Evolutionary conservation across 805 yeast genomes (phyloP).

Genomic region (Huiozyma sinensis): DNA sequence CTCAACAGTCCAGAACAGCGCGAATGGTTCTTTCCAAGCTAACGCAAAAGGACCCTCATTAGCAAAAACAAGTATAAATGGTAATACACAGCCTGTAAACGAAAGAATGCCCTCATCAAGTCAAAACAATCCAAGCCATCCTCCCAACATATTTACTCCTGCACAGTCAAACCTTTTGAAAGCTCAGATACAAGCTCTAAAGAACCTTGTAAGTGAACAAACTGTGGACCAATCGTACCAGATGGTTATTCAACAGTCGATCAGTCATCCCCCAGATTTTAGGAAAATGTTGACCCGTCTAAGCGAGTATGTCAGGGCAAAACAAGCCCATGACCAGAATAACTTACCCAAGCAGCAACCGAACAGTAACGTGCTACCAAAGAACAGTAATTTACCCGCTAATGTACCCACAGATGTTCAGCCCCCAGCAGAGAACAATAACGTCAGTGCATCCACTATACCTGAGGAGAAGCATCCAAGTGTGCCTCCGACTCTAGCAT

Average conservation of each 20-base stretch:
- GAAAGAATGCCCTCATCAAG: slow-evolving; percentile 2
- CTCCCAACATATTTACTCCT: slow-evolving; percentile 17
- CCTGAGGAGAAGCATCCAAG: no score
- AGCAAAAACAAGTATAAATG: background rate
- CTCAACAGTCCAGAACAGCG: no score
- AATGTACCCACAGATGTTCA: no score
- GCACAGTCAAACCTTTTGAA: slow-evolving; percentile 25
- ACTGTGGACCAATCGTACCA: slow-evolving; percentile 23
- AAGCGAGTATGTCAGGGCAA: slow-evolving; percentile 21
- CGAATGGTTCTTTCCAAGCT: no score
- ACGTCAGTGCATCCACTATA: no score
- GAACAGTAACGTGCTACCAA: no score
- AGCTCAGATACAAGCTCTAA: slow-evolving; percentile 29
- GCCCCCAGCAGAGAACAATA: no score
- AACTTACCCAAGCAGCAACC: no score
- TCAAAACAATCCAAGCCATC: slow-evolving; percentile 1
- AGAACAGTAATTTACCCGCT: no score
- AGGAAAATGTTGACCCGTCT: slow-evolving; percentile 21
- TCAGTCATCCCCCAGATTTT: slow-evolving; percentile 26
- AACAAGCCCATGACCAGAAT: slow-evolving; percentile 1
- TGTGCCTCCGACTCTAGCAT: background rate
- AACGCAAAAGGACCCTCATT: no score
- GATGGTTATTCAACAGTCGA: slow-evolving; percentile 21
- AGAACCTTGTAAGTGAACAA: slow-evolving; percentile 22
- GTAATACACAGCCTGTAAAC: background rate